Base-by-base conservation (phyloP, 2,329 filamentous ascomycete species). In the Hymenoscyphus linearis region DNA sequence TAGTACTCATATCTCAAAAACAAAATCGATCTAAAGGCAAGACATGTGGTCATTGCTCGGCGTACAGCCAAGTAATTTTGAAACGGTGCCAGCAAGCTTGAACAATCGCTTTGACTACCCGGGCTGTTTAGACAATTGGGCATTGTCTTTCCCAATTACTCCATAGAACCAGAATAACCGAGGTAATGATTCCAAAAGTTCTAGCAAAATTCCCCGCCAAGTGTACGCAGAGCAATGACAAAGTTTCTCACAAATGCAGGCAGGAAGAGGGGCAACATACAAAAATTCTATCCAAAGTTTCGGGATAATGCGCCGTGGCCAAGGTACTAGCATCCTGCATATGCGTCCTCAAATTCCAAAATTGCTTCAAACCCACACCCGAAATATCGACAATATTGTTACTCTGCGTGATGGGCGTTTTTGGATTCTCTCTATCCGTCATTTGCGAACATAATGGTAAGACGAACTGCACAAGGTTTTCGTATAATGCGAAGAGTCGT, bases 361-460 rank as follows among this genome's bases (percentile, higher is more conserved):
- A 97, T 78, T 96, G 92, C 78, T 90, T 91, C 74, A 98, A 75
- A 5, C 91, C 91, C 27, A 97, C 93, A 14, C 88, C 87, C 16
- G 86, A 89, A 65, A 98, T 91, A 74, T 98, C 93, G 61, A 97
- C 92, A 69, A 98, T 96, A 76, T 97, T 97, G 69, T 90, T 96
- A 71, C 89, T 93, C 69, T 95, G 87, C 44, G 92, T 93, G 68
- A 97, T 91, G 6, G 93, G 93, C n/a, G 90, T 92, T 65, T 87
- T 84, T 3, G 88, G 82, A 73, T 90, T 79, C 7, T 87, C 85
- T 69, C 93, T 84, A 69, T 91, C 84, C 53, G 79, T 77, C 64
- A 96, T 82, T 69, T 89, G 83, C 44, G 91, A 90, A 77, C 90
- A 93, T 52, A 97, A 77, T 2, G 93, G 93, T 78, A 96, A 86